Base-by-base conservation (phyloP, 176 grass and related monocot genomes). In the Alopecurus myosuroides region DNA sequence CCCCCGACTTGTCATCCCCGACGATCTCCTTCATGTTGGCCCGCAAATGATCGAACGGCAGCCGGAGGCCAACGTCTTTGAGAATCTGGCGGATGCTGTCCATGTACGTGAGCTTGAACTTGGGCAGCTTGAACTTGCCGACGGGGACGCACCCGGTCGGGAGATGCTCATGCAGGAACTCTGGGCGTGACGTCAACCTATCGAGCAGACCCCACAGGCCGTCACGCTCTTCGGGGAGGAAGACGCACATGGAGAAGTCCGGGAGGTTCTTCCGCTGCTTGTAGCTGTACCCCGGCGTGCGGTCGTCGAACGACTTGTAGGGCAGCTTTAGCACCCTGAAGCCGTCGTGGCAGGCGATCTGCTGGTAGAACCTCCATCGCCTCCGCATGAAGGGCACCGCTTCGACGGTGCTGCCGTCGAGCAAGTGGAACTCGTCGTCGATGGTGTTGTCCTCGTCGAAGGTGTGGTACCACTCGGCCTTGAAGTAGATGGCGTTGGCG, bases 401-500 rank as follows among this genome's bases (percentile, higher is more conserved):
- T 48, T 48, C 39, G 2, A 88, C 34, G 3, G 11, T 56, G 36
- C 19, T 45, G 36, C 69, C 77, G 5, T 89, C 60, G 20, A 89
- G 56, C n/a, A 79, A 34, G 11, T 45, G 56, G 70, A 89, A 85
- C 56, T 79, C 57, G 15, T 12, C 19, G 46, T 75, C 31, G 29
- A 13, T 20, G 18, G 85, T 85, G 36, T 6, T 0, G 7, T 71
- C 64, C 52, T 50, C 42, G n/a, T 63, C 20, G 41, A 91, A 91
- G 2, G 55, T 66, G 2, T 56, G 2, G 29, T 4, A 19, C 85
- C 89, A 91, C 57, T 51, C 58, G 1, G 77, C 85, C 75, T 88
- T 88, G 63, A 91, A 91, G 77, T 88, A 91, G 70, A 91, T 82
- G 35, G 81, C 81, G 14, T 91, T 91, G 35, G 28, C 85, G 11